Percentiles rank a stretch among this genome's conserved stretches.
phyloP scores from a whole-genome alignment of 768 basidiomycete species.

The Leccinellum rugosiceps region DNA sequence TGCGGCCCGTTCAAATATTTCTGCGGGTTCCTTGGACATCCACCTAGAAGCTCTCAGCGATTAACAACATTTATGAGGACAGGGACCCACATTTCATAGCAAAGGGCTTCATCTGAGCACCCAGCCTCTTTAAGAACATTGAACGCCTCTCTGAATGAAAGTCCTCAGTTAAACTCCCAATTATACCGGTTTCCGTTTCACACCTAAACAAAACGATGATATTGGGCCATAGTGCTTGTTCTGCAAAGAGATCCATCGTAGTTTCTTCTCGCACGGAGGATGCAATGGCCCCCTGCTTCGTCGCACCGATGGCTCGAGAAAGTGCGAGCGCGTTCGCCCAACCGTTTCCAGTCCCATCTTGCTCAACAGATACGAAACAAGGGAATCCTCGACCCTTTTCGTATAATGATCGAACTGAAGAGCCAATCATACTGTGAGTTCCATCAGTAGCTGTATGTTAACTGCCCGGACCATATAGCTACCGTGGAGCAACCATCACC shows the following conservation, averaged over 20 bases:
- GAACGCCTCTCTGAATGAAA: constrained; percentile 52
- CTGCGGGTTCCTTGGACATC: constrained; percentile 72
- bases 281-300: constrained; percentile 59
- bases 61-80: background rate
- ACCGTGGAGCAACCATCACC: constrained; percentile 65
- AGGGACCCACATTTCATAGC: constrained; percentile 56
- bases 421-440: constrained; percentile 56
- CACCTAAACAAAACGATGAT: constrained; percentile 62
- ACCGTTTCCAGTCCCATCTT: constrained; percentile 52
- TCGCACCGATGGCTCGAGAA: constrained; percentile 57
- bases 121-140: constrained; percentile 60
- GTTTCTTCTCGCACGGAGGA: constrained; percentile 63
- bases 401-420: constrained; percentile 59
- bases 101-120: constrained; percentile 63
- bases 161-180: background rate
- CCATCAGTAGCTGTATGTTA: background rate
- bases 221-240: constrained; percentile 66
- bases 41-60: constrained; percentile 39
- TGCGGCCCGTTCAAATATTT: constrained; percentile 65
- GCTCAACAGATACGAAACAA: constrained; percentile 63
- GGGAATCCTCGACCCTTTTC: constrained; percentile 60
- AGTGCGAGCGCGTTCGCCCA: constrained; percentile 48
- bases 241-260: constrained; percentile 62
- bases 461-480: background rate
- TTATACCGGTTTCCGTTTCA: background rate